Conservation (phyloP, 2,329 filamentous ascomycete species). For the Lachnellula occidentalis region DNA sequence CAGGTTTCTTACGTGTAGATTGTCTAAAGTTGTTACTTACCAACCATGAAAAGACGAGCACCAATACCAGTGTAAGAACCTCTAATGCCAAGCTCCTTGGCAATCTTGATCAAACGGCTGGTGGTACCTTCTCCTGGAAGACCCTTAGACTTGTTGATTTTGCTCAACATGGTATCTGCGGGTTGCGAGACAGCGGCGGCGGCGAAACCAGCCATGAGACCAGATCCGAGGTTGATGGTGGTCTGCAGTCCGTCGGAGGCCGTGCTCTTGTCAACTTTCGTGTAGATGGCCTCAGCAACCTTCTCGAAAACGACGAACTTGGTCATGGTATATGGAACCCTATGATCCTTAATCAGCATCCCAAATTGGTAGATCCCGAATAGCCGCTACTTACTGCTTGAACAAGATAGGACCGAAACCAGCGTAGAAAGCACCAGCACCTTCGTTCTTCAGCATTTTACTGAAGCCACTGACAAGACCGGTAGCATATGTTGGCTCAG, state of each 20-base stretch:
- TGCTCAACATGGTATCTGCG: constrained; percentile 88
- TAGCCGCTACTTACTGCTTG: constrained; percentile 57
- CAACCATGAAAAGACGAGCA: constrained; percentile 66
- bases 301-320: constrained; percentile 95
- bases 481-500: constrained; percentile 77
- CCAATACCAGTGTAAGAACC: constrained; percentile 78
- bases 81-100: constrained; percentile 73
- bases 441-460: constrained; percentile 81
- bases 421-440: constrained; percentile 81
- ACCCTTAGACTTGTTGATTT: constrained; percentile 95
- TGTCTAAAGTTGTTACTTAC: constrained; percentile 13
- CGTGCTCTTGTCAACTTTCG: constrained; percentile 62
- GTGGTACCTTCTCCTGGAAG: constrained; percentile 78
- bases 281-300: constrained; percentile 70
- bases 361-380: background rate
- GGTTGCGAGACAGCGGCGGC: constrained; percentile 84
- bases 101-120: constrained; percentile 81
- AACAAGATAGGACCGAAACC: constrained; percentile 85
- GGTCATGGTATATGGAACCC: constrained; percentile 89
- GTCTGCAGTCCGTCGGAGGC: constrained; percentile 68
- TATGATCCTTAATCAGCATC: constrained; percentile 31
- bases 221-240: constrained; percentile 71
- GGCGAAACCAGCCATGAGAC: constrained; percentile 77
- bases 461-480: constrained; percentile 73
- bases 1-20: background rate